These are phyloP conservation scores for Nasturtium officinale DNA, from an alignment of 345 rosid genomes.

Conservation along the genomic window DNA sequence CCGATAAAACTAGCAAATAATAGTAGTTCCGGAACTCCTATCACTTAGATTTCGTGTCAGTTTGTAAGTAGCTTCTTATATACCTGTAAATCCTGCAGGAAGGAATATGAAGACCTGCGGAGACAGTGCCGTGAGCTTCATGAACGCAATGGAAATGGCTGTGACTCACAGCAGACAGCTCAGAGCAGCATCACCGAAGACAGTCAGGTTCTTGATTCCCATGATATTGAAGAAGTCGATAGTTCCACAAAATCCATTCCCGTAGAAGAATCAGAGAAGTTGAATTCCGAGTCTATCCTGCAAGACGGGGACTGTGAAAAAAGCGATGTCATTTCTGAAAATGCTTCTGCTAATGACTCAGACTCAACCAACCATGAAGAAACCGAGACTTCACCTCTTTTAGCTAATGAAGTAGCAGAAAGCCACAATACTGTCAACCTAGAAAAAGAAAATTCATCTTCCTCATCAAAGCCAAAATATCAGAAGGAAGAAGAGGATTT, in stretches of 20 bases:
- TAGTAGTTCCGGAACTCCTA: constrained; percentile 5
- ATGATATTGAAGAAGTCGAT: constrained; percentile 47
- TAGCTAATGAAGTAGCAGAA: constrained; percentile 45
- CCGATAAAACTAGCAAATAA: constrained; percentile 16
- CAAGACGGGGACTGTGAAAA: constrained; percentile 52
- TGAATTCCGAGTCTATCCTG: constrained; percentile 34
- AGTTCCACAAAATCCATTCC: constrained; percentile 44
- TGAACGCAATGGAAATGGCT: constrained; percentile 46
- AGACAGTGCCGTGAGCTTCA: constrained; percentile 59
- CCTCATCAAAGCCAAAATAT: constrained; percentile 42
- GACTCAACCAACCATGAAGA: constrained; percentile 67
- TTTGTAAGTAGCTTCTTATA: constrained; percentile 20
- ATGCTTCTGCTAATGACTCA: constrained; percentile 48
- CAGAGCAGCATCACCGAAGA: constrained; percentile 48
- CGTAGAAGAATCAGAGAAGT: constrained; percentile 43
- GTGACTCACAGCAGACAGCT: constrained; percentile 48
- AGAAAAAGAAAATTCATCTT: constrained; percentile 42
- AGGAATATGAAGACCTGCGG: constrained; percentile 65
- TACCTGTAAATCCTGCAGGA: constrained; percentile 50
- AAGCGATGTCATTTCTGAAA: constrained; percentile 55
- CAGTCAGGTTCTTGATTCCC: constrained; percentile 57
- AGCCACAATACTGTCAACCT: constrained; percentile 31
- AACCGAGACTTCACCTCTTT: constrained; percentile 49
- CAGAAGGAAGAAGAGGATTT: constrained; percentile 69
- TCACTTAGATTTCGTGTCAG: not conserved